Evolutionary conservation across 352 stramenopile species (phyloP).

Genomic region (Bremia lactucae): DNA sequence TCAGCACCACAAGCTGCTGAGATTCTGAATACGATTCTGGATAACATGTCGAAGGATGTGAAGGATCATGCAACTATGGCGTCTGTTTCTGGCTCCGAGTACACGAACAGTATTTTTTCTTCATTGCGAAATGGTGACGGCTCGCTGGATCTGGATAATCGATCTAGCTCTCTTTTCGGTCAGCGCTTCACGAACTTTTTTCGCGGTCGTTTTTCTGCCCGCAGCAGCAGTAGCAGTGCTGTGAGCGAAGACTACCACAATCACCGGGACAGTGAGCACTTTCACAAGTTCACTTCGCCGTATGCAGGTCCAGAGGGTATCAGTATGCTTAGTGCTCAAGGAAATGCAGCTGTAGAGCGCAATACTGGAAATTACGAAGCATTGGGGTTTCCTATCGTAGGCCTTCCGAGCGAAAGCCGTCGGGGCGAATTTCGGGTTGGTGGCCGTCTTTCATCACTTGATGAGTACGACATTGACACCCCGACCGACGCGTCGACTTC

Average conservation of each 20-base stretch:
- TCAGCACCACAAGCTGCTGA: conserved; percentile 36
- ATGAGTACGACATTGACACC: conserved; percentile 44
- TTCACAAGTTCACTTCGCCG: conserved; percentile 40
- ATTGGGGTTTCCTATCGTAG: conserved; percentile 21
- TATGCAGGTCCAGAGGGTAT: conserved; percentile 21
- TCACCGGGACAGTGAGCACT: conserved; percentile 23
- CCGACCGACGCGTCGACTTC: conserved; percentile 30
- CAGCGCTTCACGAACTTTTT: conserved; percentile 63
- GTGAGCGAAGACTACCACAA: conserved; percentile 31
- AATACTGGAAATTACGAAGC: conserved; percentile 15
- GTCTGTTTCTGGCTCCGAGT: conserved; percentile 28
- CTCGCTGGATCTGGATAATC: conserved; percentile 26
- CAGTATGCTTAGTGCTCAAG: conserved; percentile 19
- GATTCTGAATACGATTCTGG: conserved; percentile 43
- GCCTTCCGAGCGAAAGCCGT: conserved; percentile 23
- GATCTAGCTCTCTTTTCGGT: conserved; percentile 30
- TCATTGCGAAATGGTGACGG: conserved; percentile 28
- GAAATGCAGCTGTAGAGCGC: conserved; percentile 19
- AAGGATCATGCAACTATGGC: conserved; percentile 22
- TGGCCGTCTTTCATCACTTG: conserved; percentile 46
- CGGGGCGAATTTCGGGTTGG: conserved; percentile 26
- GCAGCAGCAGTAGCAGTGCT: conserved; percentile 29
- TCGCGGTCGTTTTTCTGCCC: conserved; percentile 32
- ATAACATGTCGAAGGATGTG: conserved; percentile 33
- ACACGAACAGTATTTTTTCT: conserved; percentile 53